phyloP scores from a whole-genome alignment of 768 basidiomycete genomes.

The Mycena pura region DNA sequence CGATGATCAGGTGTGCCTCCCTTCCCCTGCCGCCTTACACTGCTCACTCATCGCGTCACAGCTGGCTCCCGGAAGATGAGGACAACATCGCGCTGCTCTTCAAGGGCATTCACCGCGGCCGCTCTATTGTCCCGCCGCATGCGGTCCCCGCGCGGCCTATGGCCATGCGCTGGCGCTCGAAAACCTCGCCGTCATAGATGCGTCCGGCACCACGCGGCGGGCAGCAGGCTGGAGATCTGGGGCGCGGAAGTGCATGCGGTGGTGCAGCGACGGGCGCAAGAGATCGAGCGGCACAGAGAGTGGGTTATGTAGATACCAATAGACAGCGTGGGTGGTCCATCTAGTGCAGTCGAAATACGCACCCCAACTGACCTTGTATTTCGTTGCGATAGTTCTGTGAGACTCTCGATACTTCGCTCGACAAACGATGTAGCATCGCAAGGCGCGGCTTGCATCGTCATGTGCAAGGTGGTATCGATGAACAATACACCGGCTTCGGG shows the following conservation, averaged over 20 bases:
- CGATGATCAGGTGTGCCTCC: slow-evolving; percentile 51
- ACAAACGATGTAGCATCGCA: too few relatives aligned
- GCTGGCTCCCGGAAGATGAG: slow-evolving; percentile 79
- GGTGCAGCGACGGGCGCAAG: too few relatives aligned
- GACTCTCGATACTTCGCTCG: too few relatives aligned
- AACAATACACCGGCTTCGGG: too few relatives aligned
- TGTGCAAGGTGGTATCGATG: too few relatives aligned
- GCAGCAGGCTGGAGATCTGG: slow-evolving; percentile 30
- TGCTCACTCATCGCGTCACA: slow-evolving; percentile 34
- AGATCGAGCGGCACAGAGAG: slow-evolving; percentile 55
- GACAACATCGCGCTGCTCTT: slow-evolving; percentile 85
- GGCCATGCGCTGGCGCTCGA: slow-evolving; percentile 84
- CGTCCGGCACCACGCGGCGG: slow-evolving; percentile 71
- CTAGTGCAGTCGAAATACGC: too few relatives aligned
- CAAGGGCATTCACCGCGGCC: slow-evolving; percentile 85
- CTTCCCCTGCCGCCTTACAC: not conserved
- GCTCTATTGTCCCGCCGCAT: slow-evolving; percentile 81
- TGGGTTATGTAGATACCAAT: slow-evolving; percentile 56
- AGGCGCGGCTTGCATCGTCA: too few relatives aligned
- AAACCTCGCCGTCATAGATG: slow-evolving; percentile 88
- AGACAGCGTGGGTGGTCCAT: too few relatives aligned
- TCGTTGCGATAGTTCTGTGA: too few relatives aligned
- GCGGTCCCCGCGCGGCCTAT: slow-evolving; percentile 74
- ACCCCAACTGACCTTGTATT: too few relatives aligned
- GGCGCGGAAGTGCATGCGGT: too few relatives aligned